Evolutionary conservation across 1,139 yeast genomes (phyloP).

Genomic region (Meyerozyma athensensis): DNA sequence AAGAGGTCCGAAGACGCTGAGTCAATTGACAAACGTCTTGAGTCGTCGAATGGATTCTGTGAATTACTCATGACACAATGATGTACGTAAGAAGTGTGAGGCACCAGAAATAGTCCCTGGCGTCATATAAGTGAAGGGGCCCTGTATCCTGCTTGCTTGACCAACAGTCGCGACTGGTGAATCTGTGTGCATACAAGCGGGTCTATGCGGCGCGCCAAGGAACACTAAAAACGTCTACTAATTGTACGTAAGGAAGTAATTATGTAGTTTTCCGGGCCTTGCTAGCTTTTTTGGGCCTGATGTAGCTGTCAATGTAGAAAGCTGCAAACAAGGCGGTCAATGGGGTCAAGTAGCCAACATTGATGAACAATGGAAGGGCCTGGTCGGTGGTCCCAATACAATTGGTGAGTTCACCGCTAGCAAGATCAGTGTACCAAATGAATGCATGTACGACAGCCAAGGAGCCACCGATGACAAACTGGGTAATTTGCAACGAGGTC

Average conservation of each 20-base stretch:
- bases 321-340: constrained; percentile 67
- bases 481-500: constrained; percentile 68
- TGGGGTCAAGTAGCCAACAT: constrained; percentile 65
- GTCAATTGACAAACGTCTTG: not conserved
- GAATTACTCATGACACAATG: not conserved
- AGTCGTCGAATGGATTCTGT: not conserved
- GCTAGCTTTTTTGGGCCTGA: constrained; percentile 16
- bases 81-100: not conserved
- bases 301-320: constrained; percentile 64
- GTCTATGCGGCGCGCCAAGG: no score
- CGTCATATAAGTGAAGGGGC: constrained; percentile 1
- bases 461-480: constrained; percentile 67
- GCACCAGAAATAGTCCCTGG: constrained; percentile 1
- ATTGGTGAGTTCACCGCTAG: constrained; percentile 39
- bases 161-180: no score
- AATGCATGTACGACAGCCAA: constrained; percentile 62
- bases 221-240: no score
- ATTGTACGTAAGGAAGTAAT: no score
- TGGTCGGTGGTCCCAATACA: constrained; percentile 61
- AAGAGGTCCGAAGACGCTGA: not conserved
- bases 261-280: not conserved
- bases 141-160: no score
- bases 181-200: no score
- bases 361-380: constrained; percentile 58
- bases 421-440: constrained; percentile 52